Conservation (phyloP, 257 asterid genomes). For the Fraxinus anomala region DNA sequence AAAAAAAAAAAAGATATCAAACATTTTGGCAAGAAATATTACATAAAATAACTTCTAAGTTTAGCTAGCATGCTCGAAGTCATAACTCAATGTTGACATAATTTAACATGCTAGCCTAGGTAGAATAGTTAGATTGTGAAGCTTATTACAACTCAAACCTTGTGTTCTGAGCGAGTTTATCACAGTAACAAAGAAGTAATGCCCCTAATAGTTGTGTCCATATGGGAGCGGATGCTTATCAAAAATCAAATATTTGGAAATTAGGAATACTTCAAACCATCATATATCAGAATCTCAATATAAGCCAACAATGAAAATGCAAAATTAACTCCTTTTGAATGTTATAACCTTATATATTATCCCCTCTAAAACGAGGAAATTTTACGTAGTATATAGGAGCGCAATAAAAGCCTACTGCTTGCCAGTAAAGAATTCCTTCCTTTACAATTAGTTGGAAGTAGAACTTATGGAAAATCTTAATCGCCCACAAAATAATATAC, state of each 20-base stretch:
- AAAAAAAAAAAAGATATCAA: not conserved
- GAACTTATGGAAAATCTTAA: not conserved
- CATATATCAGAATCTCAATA: not conserved
- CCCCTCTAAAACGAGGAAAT: not conserved
- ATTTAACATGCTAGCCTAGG: not conserved
- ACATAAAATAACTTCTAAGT: not conserved
- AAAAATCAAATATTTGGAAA: not conserved
- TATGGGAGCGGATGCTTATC: not conserved
- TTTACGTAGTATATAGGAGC: not conserved
- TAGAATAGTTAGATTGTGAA: not conserved
- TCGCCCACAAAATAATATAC: not conserved
- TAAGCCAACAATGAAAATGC: not conserved
- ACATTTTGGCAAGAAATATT: not conserved
- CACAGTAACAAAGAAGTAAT: not conserved
- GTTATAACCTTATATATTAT: not conserved
- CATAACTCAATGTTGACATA: not conserved
- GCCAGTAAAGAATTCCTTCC: not conserved
- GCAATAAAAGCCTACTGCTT: not conserved
- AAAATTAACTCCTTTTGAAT: not conserved
- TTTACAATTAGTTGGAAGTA: not conserved
- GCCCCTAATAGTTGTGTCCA: not conserved
- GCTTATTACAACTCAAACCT: not conserved
- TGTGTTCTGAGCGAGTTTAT: not conserved
- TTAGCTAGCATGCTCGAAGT: not conserved
- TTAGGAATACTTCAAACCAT: not conserved